A percentile compares a stretch with the other conserved stretches of the same genome.
Conservation (phyloP, 805 yeast genomes). For the Candida succiphila region DNA sequence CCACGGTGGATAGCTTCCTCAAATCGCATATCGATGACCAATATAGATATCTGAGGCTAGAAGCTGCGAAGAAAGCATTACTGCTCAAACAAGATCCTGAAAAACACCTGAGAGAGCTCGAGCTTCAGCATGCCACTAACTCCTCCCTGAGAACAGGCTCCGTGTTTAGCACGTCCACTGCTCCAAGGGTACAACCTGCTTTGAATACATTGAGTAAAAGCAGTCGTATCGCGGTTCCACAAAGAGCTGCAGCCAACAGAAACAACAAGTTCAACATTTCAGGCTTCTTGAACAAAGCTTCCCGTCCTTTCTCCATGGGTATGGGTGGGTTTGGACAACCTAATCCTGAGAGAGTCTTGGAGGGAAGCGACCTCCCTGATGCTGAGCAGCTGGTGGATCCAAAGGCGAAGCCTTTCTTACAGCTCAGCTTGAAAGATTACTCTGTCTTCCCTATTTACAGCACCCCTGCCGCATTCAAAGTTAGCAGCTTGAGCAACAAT, state of each 20-base stretch:
- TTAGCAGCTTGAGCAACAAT: conserved; percentile 20
- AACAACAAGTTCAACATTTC: conserved; percentile 15
- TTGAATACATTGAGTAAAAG: background rate
- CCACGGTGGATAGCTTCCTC: conserved; percentile 24
- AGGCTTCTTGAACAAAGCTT: conserved; percentile 28
- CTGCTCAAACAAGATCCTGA: conserved; percentile 18
- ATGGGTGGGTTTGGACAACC: conserved; percentile 23
- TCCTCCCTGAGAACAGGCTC: conserved; percentile 1
- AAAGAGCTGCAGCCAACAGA: background rate
- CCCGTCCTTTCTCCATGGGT: conserved; percentile 50
- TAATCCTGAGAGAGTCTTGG: conserved; percentile 23
- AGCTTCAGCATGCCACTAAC: background rate
- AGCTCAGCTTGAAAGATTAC: conserved; percentile 35
- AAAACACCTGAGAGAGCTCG: conserved; percentile 1
- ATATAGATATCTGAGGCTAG: conserved; percentile 41
- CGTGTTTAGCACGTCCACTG: background rate
- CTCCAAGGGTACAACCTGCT: background rate
- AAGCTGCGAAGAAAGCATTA: conserved; percentile 21
- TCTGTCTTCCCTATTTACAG: conserved; percentile 44
- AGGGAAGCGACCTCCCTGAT: conserved; percentile 52
- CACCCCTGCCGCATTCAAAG: conserved; percentile 37
- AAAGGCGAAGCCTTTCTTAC: conserved; percentile 39
- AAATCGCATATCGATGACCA: conserved; percentile 36
- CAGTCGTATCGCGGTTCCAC: background rate
- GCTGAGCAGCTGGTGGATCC: conserved; percentile 28